Conservation (phyloP, 2,329 filamentous ascomycete species). For the Lachnellula cervina region DNA sequence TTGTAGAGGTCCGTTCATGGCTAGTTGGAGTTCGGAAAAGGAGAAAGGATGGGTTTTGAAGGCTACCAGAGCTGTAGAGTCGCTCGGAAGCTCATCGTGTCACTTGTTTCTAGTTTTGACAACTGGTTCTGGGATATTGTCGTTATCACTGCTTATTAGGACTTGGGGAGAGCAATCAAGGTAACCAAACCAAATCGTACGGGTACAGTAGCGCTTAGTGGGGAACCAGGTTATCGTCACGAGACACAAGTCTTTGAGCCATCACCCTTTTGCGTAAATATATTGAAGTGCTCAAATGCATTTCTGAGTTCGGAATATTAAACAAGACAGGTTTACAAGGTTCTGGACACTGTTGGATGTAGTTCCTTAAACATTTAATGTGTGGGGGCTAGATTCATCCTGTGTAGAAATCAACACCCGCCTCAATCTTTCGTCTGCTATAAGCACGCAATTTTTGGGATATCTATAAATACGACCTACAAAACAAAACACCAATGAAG, state of each 20-base stretch:
- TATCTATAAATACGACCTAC: no score
- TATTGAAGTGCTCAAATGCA: no score
- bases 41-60: conserved; percentile 1
- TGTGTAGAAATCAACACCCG: no score
- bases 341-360: no score
- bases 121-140: conserved; percentile 9
- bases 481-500: no score
- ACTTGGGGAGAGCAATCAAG: conserved; percentile 3
- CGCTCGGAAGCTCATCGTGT: conserved; percentile 18
- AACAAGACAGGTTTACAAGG: no score
- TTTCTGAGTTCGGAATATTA: no score
- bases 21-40: not conserved
- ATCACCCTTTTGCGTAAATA: no score
- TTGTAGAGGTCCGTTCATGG: conserved; percentile 5
- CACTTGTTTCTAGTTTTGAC: conserved; percentile 8
- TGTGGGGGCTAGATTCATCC: no score
- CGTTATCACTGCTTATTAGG: conserved; percentile 14
- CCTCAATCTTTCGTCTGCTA: no score
- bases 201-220: conserved; percentile 9
- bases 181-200: not conserved
- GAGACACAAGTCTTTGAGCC: not conserved
- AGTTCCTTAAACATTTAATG: no score
- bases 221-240: conserved; percentile 7
- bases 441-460: no score
- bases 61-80: conserved; percentile 24